Percentiles rank a stretch among this genome's conserved stretches.
phyloP scores from a whole-genome alignment of 495 filamentous ascomycete species.

The Penicillium macrosclerotiorum region DNA sequence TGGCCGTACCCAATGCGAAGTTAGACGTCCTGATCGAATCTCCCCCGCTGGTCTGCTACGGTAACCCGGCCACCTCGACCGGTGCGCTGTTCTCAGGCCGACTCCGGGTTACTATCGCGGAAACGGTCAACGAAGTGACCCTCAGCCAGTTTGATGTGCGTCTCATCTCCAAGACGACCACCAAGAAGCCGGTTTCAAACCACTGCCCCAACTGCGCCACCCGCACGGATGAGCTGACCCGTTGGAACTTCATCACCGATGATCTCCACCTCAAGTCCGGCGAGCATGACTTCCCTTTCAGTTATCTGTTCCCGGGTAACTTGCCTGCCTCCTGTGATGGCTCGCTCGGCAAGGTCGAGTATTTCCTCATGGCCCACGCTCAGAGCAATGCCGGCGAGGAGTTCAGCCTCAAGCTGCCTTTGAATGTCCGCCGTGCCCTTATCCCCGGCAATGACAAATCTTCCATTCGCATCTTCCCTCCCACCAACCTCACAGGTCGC shows the following conservation, averaged over 20 bases:
- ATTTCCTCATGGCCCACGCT: conserved; percentile 75
- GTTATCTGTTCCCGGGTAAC: conserved; percentile 80
- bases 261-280: conserved; percentile 61
- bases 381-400: conserved; percentile 56
- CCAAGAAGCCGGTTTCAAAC: conserved; percentile 72
- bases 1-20: conserved; percentile 45
- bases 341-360: conserved; percentile 69
- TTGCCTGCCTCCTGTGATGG: conserved; percentile 80
- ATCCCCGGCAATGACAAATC: conserved; percentile 68
- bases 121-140: conserved; percentile 52
- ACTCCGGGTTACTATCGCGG: conserved; percentile 66
- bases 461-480: conserved; percentile 90
- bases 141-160: conserved; percentile 68
- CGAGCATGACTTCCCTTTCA: conserved; percentile 85
- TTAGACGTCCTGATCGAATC: conserved; percentile 83
- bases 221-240: conserved; percentile 66
- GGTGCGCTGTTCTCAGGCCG: conserved; percentile 88
- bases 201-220: conserved; percentile 76
- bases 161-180: conserved; percentile 63
- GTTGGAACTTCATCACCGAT: conserved; percentile 75
- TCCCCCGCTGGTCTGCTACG: conserved; percentile 83
- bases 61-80: conserved; percentile 67
- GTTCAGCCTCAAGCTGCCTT: conserved; percentile 60
- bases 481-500: conserved; percentile 84
- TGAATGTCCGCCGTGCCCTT: conserved; percentile 76